phyloP scores from a whole-genome alignment of 257 asterid species.

The Plantago ovata region DNA sequence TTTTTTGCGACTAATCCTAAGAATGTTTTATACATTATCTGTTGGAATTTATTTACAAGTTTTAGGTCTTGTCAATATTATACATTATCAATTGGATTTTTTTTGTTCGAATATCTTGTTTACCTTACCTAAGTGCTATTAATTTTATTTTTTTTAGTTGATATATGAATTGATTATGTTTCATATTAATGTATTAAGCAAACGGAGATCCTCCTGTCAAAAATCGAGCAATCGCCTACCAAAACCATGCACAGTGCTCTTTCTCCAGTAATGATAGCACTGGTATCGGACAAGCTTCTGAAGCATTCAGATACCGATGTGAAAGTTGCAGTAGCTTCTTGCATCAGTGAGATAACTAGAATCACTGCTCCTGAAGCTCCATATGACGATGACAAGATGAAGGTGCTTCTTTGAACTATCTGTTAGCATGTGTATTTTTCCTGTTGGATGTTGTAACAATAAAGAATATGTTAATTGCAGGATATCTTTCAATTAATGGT shows the following conservation, averaged over 20 bases:
- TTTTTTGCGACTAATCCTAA: no score
- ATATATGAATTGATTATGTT: constrained; percentile 7
- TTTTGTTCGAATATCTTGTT: no score
- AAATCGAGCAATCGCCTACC: constrained; percentile 93
- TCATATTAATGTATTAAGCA: constrained; percentile 34
- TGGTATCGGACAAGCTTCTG: constrained; percentile 57
- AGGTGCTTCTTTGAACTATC: constrained; percentile 38
- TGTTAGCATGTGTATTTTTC: constrained; percentile 6
- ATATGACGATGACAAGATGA: constrained; percentile 90
- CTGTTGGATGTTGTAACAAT: constrained; percentile 23
- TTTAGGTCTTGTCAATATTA: no score
- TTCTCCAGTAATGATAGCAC: constrained; percentile 57
- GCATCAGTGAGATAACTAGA: constrained; percentile 94
- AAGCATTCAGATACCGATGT: constrained; percentile 78
- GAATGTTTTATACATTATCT: no score
- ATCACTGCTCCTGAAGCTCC: constrained; percentile 99
- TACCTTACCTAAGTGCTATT: background rate
- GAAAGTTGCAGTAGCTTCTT: constrained; percentile 87
- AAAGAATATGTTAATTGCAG: constrained; percentile 40
- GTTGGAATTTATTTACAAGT: no score
- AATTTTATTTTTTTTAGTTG: constrained; percentile 5
- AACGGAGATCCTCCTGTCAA: constrained; percentile 57
- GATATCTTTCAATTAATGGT: constrained; percentile 84
- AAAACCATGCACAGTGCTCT: constrained; percentile 68
- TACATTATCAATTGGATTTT: no score